phyloP scores from a whole-genome alignment of 805 yeast species.

The Kluyveromyces dobzhanskii region DNA sequence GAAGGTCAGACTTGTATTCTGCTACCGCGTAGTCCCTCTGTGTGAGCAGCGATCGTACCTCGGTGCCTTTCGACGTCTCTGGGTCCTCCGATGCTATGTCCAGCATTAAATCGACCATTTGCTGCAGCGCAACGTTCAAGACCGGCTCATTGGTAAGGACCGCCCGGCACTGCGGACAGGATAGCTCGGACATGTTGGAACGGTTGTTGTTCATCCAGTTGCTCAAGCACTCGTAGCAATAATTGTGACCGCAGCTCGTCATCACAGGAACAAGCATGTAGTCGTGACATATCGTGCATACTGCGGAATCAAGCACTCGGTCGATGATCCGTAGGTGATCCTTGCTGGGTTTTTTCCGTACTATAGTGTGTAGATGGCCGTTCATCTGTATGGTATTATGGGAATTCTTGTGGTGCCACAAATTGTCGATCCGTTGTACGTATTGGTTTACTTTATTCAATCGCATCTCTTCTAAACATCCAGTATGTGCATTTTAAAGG shows the following conservation, averaged over 20 bases:
- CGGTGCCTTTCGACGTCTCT: slow-evolving; percentile 18
- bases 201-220: slow-evolving; percentile 46
- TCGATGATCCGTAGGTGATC: slow-evolving; percentile 4
- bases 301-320: slow-evolving; percentile 22
- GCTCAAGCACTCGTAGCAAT: slow-evolving; percentile 57
- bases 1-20: slow-evolving; percentile 35
- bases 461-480: no score
- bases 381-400: background rate
- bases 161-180: slow-evolving; percentile 64
- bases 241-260: slow-evolving; percentile 64
- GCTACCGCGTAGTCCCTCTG: slow-evolving; percentile 25
- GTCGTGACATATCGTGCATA: slow-evolving; percentile 64
- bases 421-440: no score
- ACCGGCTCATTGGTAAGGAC: slow-evolving; percentile 42
- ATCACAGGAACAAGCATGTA: slow-evolving; percentile 57
- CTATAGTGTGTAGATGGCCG: slow-evolving; percentile 1
- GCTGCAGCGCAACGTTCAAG: slow-evolving; percentile 44
- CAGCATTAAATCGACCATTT: slow-evolving; percentile 35
- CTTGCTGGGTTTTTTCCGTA: background rate
- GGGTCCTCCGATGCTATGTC: slow-evolving; percentile 26
- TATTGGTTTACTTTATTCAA: no score
- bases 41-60: slow-evolving; percentile 12
- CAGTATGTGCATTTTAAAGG: no score
- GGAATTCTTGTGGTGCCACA: no score
- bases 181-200: slow-evolving; percentile 31